A percentile compares a stretch with the other conserved stretches of the same genome.
Conservation (phyloP, 2,329 filamentous ascomycete genomes). For the Xylaria hypoxylon region DNA sequence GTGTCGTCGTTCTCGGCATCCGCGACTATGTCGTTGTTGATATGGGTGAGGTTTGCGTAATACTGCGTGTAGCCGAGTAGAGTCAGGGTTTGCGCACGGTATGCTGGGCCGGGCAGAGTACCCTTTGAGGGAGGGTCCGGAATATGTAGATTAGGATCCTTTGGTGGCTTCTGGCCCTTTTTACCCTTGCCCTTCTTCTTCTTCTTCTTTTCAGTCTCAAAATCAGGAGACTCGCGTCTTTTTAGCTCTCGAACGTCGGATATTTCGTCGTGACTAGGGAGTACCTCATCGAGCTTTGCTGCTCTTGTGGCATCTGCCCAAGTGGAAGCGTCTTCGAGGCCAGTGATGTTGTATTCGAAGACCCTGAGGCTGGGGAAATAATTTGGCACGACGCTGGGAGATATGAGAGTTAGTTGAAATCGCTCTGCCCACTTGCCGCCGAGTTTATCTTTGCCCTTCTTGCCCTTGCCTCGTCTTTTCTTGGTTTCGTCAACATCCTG, state of each 20-base stretch:
- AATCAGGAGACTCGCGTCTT: slow-evolving; percentile 45
- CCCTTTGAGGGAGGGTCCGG: slow-evolving; percentile 79
- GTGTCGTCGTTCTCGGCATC: slow-evolving; percentile 47
- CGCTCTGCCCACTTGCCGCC: slow-evolving; percentile 86
- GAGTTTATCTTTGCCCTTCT: slow-evolving; percentile 73
- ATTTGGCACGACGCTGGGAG: slow-evolving; percentile 90
- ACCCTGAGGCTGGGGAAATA: slow-evolving; percentile 91
- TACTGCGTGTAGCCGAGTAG: slow-evolving; percentile 88
- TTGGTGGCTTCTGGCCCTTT: slow-evolving; percentile 58
- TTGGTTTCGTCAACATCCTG: slow-evolving; percentile 47
- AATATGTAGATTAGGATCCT: slow-evolving; percentile 70
- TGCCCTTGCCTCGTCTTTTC: slow-evolving; percentile 61
- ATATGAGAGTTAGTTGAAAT: slow-evolving; percentile 83
- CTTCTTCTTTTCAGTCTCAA: slow-evolving; percentile 55
- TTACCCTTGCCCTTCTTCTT: slow-evolving; percentile 55
- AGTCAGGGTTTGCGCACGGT: slow-evolving; percentile 85
- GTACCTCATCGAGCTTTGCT: slow-evolving; percentile 7
- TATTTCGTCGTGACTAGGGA: slow-evolving; percentile 9
- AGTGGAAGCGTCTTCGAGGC: slow-evolving; percentile 68
- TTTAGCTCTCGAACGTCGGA: slow-evolving; percentile 39
- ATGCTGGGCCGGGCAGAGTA: slow-evolving; percentile 85
- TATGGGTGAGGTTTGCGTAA: slow-evolving; percentile 89
- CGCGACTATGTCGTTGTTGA: slow-evolving; percentile 77
- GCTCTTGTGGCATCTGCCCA: slow-evolving; percentile 54
- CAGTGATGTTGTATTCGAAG: slow-evolving; percentile 92